These are phyloP conservation scores for Ampelomyces quisqualis DNA, from an alignment of 2,329 filamentous ascomycete species.

Conservation along the genomic window DNA sequence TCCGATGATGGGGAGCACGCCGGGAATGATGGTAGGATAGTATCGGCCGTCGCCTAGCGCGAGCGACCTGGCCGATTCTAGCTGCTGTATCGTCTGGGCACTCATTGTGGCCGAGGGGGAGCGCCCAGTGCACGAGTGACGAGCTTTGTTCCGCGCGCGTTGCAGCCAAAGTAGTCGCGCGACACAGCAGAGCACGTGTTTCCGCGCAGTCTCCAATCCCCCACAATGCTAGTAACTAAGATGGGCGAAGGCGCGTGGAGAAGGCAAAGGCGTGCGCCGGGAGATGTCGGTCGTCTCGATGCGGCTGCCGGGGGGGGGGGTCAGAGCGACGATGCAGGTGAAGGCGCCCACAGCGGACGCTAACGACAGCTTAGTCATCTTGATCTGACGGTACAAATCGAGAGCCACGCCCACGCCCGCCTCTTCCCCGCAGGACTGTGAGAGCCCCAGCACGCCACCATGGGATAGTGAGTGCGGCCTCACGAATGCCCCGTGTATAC, in stretches of 20 bases:
- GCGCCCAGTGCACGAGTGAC: constrained; percentile 20
- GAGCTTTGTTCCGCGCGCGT: constrained; percentile 37
- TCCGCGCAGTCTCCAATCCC: constrained; percentile 31
- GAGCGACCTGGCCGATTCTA: constrained; percentile 86
- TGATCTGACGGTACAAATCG: constrained; percentile 16
- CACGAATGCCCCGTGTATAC: neutral
- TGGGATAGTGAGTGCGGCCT: constrained; percentile 37
- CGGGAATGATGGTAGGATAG: constrained; percentile 88
- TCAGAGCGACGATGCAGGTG: constrained; percentile 6
- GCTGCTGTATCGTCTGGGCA: constrained; percentile 63
- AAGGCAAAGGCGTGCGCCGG: constrained; percentile 22
- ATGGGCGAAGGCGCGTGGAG: constrained; percentile 25
- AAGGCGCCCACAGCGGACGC: neutral
- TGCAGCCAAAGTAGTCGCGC: constrained; percentile 32
- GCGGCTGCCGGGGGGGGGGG: constrained; percentile 14
- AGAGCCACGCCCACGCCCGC: constrained; percentile 16
- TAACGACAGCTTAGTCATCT: constrained; percentile 4
- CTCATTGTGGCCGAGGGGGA: constrained; percentile 29
- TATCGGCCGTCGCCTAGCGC: constrained; percentile 83
- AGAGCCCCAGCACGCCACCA: constrained; percentile 29
- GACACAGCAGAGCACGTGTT: constrained; percentile 31
- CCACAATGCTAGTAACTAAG: constrained; percentile 23
- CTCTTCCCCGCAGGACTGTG: constrained; percentile 20
- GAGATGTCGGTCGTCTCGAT: constrained; percentile 16
- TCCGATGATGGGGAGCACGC: constrained; percentile 87